Evolutionary conservation across 768 basidiomycete species (phyloP), one percentile per base, ranked within the genome.

Genomic region (Suillus subluteus): DNA sequence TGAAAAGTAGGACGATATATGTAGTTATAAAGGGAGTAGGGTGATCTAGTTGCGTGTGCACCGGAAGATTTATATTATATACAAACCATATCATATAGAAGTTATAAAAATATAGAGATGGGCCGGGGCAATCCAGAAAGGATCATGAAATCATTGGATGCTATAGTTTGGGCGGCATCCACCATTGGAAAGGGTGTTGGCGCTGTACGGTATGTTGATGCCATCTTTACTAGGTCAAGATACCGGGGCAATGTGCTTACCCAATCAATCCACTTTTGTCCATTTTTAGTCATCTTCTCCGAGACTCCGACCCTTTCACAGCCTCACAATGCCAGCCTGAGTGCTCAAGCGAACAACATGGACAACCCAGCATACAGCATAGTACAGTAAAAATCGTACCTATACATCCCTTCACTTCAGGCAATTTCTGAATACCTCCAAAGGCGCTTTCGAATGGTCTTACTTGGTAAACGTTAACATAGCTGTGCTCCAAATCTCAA

Each of bases 21-120:
- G n/a, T 26, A 61, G 41, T 61, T 61, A 43, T 30, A 61, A 61
- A 43, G 59, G 59, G 43, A 43, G 59, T 18, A 41, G 26, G 59
- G 16, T 35, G 35, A 37, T 30, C 40, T 26, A 21, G 21, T 61
- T 61, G 59, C 59, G 59, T 61, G 23, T 61, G 26, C 41, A 0
- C 59, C 41, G 59, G 59, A 61, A 61, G 59, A 59, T 18, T 3
- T 55, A 55, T 32, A 56, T 61, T 59, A 59, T 59, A 59, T 59
- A 37, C n/a, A 37, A 37, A 56, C 35, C n/a, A n/a, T n/a, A 58
- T 58, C 58, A 58, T 48, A 18, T 48, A 18, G 38, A 41, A 11
- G 40, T 11, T 30, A 61, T 55, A 32, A 13, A 30, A 43, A 43
- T 61, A 61, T 13, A 41, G 41, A 61, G 40, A 43, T 61, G 59